Conservation (phyloP, 2,329 filamentous ascomycete species). For the Fusarium citri region DNA sequence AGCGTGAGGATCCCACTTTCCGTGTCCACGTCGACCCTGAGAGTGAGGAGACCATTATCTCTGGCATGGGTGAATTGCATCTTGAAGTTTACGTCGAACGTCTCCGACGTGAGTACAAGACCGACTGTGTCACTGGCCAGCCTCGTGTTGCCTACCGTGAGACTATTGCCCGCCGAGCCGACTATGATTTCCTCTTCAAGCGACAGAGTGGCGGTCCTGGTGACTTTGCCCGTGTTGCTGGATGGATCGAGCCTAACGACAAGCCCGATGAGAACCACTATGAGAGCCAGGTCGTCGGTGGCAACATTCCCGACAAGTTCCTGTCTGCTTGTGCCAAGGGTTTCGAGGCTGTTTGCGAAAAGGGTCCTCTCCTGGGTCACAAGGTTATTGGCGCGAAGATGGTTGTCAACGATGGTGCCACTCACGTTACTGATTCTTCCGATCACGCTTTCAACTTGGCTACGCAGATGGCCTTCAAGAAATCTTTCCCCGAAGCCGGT, state of each 20-base stretch:
- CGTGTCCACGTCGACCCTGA: constrained; percentile 91
- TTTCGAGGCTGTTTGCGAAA: constrained; percentile 83
- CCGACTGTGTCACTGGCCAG: constrained; percentile 94
- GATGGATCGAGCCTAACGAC: constrained; percentile 88
- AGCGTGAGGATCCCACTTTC: constrained; percentile 98
- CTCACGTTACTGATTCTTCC: constrained; percentile 96
- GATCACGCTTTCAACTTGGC: constrained; percentile 96
- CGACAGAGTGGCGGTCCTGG: constrained; percentile 96
- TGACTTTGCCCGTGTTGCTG: constrained; percentile 92
- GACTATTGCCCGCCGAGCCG: constrained; percentile 82
- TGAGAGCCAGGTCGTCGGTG: constrained; percentile 87
- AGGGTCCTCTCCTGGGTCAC: constrained; percentile 92
- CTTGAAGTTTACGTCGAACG: constrained; percentile 98
- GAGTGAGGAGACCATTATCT: constrained; percentile 96
- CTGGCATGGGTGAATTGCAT: constrained; percentile 97
- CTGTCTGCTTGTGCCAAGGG: constrained; percentile 95
- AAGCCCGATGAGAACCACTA: constrained; percentile 81
- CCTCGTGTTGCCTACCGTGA: constrained; percentile 98
- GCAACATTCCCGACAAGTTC: constrained; percentile 95
- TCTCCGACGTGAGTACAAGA: constrained; percentile 95
- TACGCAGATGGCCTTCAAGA: constrained; percentile 95
- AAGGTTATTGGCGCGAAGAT: constrained; percentile 89
- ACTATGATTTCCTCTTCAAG: constrained; percentile 94
- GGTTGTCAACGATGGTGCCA: constrained; percentile 95
- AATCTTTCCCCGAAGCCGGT: constrained; percentile 84